Evolutionary conservation across 2,329 filamentous ascomycete genomes (phyloP), one percentile per base, ranked within the genome.

Genomic region (Clonostachys sp.): DNA sequence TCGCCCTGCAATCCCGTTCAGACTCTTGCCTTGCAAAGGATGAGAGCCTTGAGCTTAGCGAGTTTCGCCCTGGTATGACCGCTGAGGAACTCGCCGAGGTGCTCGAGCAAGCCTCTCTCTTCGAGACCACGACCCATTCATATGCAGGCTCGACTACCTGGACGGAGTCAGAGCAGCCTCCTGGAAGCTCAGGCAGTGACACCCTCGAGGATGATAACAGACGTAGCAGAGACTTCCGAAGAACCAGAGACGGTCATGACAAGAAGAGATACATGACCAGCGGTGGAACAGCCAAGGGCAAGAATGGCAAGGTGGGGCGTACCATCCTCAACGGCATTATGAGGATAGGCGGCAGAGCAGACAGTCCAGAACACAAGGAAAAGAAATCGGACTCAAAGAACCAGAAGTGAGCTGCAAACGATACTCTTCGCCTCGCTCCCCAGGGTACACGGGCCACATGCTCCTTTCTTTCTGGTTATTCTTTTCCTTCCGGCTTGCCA

Each of bases 141-240:
- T 62, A 63, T 30, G 56, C 50, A 10, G 52, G 58, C 34, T 58
- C 61, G 1, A 53, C 61, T 9, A 51, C 54, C 20, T 61, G 59
- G 55, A 33, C 13, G 17, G 42, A 12, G 42, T 30, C 24, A 14
- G 42, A n/a, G 13, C 30, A 33, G 13, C 74, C 76, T 0, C 74
- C 76, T 0, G 74, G 74, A 2, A 79, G 75, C 13, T 77, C 77
- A 2, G 75, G 74, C 13, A 79, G 75, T 52, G 77, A 80, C 6
- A 24, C 46, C 16, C 34, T 18, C 12, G 47, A 50, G 18, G 44
- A 45, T 6, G 10, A 44, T 13, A 16, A 41, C n/a, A 53, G 55
- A 5, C 57, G 61, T 8, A 66, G 62, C 57, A 65, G 57, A 34
- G 65, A 68, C n/a, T 44, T 47, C 33, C 62, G 59, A 13, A 57